Evolutionary conservation across 768 basidiomycete genomes (phyloP), one percentile per base, ranked within the genome.

Genomic region (Mycena pura): DNA sequence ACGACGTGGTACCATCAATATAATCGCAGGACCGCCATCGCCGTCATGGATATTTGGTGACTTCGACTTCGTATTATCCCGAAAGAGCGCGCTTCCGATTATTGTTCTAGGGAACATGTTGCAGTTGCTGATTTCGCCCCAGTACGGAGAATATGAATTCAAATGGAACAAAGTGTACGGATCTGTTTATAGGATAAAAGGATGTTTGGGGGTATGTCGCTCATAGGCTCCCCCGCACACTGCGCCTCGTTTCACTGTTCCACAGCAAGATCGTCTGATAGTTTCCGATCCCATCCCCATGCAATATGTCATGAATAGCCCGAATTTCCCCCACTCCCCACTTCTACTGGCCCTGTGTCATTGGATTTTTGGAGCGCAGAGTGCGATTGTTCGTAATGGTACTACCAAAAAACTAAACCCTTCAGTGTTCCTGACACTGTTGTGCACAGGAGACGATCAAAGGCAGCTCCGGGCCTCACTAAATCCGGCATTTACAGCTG

Each of bases 121-220:
- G n/a, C 31, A 59, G 29, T 36, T 59, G 17, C 5, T 59, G 29
- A 28, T 59, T 14, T 14, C 57, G 6, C n/a, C 24, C 2, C 19
- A 17, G 6, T 59, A 59, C 24, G 57, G 57, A 19, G 49, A 43
- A 3, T 19, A 59, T 27, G 57, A 59, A 51, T 59, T 59, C 38
- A 10, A 24, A 9, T 59, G 48, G 57, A 40, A 19, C 31, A 51
- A 45, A 15, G 9, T 24, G 11, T 59, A 43, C n/a, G 57, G 57
- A 3, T 10, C 48, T 5, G 22, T 51, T 4, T 59, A 59, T 22
- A 29, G 29, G 0, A 1, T 59, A 5, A 50, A 59, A 41, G 57
- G 57, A 2, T 51, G 48, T 45, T 51, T 59, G 14, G 57, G 57
- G n/a, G n/a, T n/a, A n/a, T n/a, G n/a, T n/a, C n/a, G n/a, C n/a